Conservation (phyloP, 2,329 filamentous ascomycete genomes). For the Polytolypa hystricis region DNA sequence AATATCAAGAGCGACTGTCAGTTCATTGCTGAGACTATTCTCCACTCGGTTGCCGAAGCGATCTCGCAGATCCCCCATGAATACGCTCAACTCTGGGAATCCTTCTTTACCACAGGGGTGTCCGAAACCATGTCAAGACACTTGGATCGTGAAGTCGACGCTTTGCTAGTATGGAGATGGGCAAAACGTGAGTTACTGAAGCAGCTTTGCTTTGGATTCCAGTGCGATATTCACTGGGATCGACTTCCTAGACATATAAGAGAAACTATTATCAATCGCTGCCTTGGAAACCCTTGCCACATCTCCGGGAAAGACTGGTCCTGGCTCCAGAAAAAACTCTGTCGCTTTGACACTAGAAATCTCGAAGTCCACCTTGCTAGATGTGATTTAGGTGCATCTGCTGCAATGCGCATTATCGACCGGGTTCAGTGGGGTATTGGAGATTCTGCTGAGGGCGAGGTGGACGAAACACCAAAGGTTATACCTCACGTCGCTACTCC, state of each 20-base stretch:
- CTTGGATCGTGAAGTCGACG: constrained; percentile 26
- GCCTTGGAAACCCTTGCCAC: constrained; percentile 31
- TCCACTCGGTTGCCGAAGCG: constrained; percentile 28
- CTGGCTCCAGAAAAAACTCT: constrained; percentile 34
- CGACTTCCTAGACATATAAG: constrained; percentile 37
- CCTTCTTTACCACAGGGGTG: constrained; percentile 23
- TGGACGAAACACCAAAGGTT: constrained; percentile 17
- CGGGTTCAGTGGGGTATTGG: constrained; percentile 21
- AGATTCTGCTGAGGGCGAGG: constrained; percentile 14
- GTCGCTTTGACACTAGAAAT: constrained; percentile 25
- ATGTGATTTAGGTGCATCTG: constrained; percentile 38
- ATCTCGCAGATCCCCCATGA: constrained; percentile 27
- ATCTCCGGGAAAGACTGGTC: constrained; percentile 31
- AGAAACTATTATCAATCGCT: constrained; percentile 36
- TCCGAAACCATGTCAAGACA: constrained; percentile 24
- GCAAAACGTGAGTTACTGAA: constrained; percentile 37
- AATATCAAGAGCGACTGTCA: constrained; percentile 27
- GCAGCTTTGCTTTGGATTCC: constrained; percentile 38
- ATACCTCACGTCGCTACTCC: constrained; percentile 21
- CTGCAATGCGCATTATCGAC: constrained; percentile 22
- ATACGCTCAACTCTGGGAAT: constrained; percentile 25
- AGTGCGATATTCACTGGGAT: constrained; percentile 43
- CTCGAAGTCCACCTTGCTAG: constrained; percentile 37
- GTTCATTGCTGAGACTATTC: constrained; percentile 28
- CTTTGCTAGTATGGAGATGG: constrained; percentile 29